Base-by-base conservation (phyloP, 1,284 basidiomycete species). In the Athelia sp. region DNA sequence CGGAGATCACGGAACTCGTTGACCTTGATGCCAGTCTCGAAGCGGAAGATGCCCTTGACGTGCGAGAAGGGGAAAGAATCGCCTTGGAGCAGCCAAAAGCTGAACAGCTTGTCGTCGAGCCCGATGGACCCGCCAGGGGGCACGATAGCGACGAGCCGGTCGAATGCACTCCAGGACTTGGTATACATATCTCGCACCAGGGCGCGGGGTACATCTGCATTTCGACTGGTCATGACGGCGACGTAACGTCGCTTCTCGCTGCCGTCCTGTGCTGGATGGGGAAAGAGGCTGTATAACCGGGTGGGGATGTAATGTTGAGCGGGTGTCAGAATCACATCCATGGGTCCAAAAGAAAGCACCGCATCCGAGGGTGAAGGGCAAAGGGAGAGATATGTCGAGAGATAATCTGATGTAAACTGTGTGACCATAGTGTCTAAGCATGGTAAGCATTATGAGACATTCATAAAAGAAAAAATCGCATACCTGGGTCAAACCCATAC, bases 61-160 rank as follows among this genome's bases (percentile, higher is more conserved):
- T 84, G 84, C 0, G 82, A 79, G 54, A 82, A 76, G 1, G 85
- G 82, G 59, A 78, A 82, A 48, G 75, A 75, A 57, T 92, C 89
- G 18, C 80, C 81, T 63, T 91, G 89, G 4, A 91, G 74, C 52
- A 89, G 76, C 85, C 88, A 92, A 73, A 90, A 90, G 52, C 84
- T 85, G 66, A 90, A 92, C 2, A 90, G 75, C 62, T 93, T 93
- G 68, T 92, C 87, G 58, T 93, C 90, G 46, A 92, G 79, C 88
- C 89, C 90, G 49, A 92, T 91, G 0, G 86, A 88, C 3, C 90
- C 90, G 15, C 90, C 90, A 1, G 89, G 89, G 14, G 90, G 87
- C 1, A 92, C 88, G 55, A 92, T 90, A 2, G 87, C 87, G 3
- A 89, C 82, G 3, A 93, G 74, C 17, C 90, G 79, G 62, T 90